Evolutionary conservation across 1,139 yeast species (phyloP).

Genomic region (Scheffersomyces stambukii): DNA sequence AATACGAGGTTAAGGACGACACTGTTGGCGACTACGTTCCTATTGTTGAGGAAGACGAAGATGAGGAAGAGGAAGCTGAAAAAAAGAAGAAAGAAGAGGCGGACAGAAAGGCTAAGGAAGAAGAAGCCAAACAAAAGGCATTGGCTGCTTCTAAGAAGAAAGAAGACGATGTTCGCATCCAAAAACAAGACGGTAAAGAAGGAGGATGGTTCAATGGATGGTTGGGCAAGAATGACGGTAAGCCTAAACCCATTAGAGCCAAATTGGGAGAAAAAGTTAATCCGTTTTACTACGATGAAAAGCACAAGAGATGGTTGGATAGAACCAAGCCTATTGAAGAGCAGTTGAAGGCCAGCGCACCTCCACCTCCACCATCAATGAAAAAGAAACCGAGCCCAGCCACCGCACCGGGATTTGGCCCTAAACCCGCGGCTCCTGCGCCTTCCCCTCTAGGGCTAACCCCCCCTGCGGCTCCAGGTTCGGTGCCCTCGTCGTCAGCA

Average conservation of each 20-base stretch:
- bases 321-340: constrained; percentile 68
- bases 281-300: constrained; percentile 75
- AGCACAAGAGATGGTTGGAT: constrained; percentile 83
- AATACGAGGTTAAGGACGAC: constrained; percentile 46
- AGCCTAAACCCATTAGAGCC: constrained; percentile 75
- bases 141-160: constrained; percentile 6
- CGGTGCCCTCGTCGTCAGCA: constrained; percentile 1
- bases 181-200: constrained; percentile 3
- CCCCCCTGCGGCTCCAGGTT: constrained; percentile 1
- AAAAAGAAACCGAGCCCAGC: constrained; percentile 30
- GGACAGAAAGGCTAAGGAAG: constrained; percentile 13
- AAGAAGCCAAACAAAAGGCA: constrained; percentile 10
- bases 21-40: constrained; percentile 45
- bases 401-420: constrained; percentile 16
- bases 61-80: constrained; percentile 23
- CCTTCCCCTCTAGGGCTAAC: constrained; percentile 6
- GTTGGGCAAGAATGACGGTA: constrained; percentile 47
- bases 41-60: constrained; percentile 43
- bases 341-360: constrained; percentile 52
- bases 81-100: constrained; percentile 14
- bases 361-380: constrained; percentile 67
- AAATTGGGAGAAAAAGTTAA: constrained; percentile 77
- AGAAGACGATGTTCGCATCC: constrained; percentile 2
- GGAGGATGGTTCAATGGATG: constrained; percentile 49
- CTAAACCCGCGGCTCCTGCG: constrained; percentile 10